phyloP scores from a whole-genome alignment of 345 rosid genomes.

The Pistacia vera region DNA sequence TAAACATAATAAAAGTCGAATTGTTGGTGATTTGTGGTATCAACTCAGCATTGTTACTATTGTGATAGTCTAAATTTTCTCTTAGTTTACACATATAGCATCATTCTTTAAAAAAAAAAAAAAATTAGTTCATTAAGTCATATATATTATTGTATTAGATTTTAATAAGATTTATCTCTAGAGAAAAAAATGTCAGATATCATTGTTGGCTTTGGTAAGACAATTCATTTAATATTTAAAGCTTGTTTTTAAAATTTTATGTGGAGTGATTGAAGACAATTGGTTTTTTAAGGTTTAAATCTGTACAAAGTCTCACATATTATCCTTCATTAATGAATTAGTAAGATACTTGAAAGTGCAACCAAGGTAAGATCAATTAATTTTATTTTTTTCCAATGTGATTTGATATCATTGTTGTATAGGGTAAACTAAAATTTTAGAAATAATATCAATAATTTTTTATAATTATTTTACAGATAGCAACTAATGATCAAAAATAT shows the following conservation, averaged over 20 bases:
- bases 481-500: too few species aligned
- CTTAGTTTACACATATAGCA: too few species aligned
- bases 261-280: not conserved
- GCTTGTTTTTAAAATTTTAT: slow-evolving; percentile 6
- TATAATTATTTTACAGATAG: too few species aligned
- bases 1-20: too few species aligned
- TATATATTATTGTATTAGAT: too few species aligned
- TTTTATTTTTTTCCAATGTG: not conserved
- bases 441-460: too few species aligned
- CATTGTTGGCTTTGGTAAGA: slow-evolving; percentile 8
- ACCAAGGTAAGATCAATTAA: not conserved
- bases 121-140: too few species aligned
- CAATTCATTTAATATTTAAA: slow-evolving; percentile 17
- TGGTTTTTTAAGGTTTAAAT: not conserved
- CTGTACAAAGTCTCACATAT: not conserved
- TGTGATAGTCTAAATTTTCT: too few species aligned
- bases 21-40: too few species aligned
- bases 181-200: not conserved
- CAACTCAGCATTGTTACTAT: not conserved
- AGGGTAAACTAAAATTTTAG: not conserved
- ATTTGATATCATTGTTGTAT: not conserved
- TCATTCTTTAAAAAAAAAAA: too few species aligned
- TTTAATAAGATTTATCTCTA: too few species aligned
- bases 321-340: not conserved
- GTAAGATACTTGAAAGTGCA: not conserved